phyloP scores from a whole-genome alignment of 2,329 filamentous ascomycete genomes.

The Alternaria metachromatica region DNA sequence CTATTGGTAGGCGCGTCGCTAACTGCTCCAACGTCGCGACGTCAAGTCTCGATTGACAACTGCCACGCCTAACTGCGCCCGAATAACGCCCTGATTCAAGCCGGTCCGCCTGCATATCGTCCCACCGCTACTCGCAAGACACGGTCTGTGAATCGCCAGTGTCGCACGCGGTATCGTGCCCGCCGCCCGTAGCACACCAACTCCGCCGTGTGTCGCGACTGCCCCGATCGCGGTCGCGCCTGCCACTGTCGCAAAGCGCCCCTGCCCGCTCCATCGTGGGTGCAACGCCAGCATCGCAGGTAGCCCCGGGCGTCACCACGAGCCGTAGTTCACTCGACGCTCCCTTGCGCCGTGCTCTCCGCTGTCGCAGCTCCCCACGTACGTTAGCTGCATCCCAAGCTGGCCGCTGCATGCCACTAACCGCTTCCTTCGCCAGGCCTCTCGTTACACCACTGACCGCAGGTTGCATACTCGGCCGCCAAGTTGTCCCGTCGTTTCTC shows the following conservation, averaged over 20 bases:
- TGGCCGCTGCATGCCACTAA: conserved; percentile 44
- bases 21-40: conserved; percentile 12
- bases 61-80: conserved; percentile 17
- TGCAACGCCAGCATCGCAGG: conserved; percentile 7
- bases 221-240: conserved; percentile 12
- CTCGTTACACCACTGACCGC: conserved; percentile 40
- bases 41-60: conserved; percentile 17
- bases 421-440: conserved; percentile 33
- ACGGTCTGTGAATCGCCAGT: conserved; percentile 1
- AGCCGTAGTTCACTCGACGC: conserved; percentile 7
- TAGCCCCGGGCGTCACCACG: not conserved
- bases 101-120: conserved; percentile 18
- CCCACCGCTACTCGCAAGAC: conserved; percentile 17
- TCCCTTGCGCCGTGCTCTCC: conserved; percentile 25
- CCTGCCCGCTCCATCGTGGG: not conserved
- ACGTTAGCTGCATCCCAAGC: conserved; percentile 29
- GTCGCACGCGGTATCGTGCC: conserved; percentile 21
- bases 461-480: conserved; percentile 44
- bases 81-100: conserved; percentile 12
- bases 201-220: conserved; percentile 9
- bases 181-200: not conserved
- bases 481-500: conserved; percentile 36
- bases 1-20: conserved; percentile 16
- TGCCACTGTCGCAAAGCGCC: conserved; percentile 3
- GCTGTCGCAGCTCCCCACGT: conserved; percentile 20